A percentile compares a stretch with the other conserved stretches of the same genome.
phyloP scores from a whole-genome alignment of 306 rosid genomes.

The Alnus rubra region DNA sequence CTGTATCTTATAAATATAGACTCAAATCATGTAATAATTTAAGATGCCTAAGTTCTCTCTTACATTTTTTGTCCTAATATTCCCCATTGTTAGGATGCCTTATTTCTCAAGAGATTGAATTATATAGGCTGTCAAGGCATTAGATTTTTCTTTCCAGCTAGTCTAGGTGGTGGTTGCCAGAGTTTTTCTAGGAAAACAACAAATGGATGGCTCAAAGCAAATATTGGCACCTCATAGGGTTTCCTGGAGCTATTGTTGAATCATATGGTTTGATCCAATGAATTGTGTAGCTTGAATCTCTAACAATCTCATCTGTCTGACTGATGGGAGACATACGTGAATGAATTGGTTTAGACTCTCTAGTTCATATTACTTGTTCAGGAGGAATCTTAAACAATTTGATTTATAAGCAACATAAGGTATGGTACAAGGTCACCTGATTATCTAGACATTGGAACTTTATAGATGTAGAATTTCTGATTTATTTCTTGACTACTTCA shows the following conservation, averaged over 20 bases:
- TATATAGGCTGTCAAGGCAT: slow-evolving; percentile 7
- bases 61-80: neutral
- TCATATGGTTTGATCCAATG: neutral
- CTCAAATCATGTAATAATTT: neutral
- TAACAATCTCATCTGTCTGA: no score
- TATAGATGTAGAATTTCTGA: neutral
- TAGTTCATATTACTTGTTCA: neutral
- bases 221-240: neutral
- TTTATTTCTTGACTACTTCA: slow-evolving; percentile 1
- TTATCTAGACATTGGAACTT: neutral
- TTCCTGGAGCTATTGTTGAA: neutral
- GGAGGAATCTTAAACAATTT: neutral
- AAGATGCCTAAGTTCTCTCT: neutral
- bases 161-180: neutral
- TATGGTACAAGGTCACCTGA: neutral
- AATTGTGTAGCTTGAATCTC: neutral
- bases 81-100: slow-evolving; percentile 2
- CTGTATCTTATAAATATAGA: neutral
- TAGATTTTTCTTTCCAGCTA: neutral
- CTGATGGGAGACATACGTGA: neutral
- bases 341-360: neutral
- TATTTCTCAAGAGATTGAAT: neutral
- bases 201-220: neutral
- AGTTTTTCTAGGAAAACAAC: neutral
- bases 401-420: slow-evolving; percentile 1